Base-by-base conservation (phyloP, 768 basidiomycete species). In the Jaapia argillacea region DNA sequence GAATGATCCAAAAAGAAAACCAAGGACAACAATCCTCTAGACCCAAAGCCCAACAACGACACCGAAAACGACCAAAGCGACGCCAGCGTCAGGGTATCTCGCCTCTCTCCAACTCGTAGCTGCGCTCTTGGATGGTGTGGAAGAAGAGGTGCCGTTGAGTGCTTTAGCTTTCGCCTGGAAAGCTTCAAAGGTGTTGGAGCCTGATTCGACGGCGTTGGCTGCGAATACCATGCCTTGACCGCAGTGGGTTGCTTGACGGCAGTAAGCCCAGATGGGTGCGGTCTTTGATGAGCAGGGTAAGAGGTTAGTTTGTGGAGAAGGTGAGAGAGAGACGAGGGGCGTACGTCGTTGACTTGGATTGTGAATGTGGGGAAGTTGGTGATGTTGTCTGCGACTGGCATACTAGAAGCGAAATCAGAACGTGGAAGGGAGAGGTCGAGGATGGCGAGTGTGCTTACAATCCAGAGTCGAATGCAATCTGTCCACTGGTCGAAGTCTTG, bases 171-270 rank as follows among this genome's bases (percentile, higher is more conserved):
- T 59, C 2, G 63, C 63, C 40, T 64, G 45, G 66, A 78, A 80
- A 4, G 75, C 77, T 16, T 55, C 67, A 51, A 74, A 79, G 52
- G 55, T 75, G 49, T 75, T 72, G 18, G 68, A 46, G n/a, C 74
- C 67, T 2, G 59, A 48, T 48, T 72, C 73, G 24, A 66, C 60
- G 10, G 79, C 68, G 55, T 79, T 82, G 47, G 64, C 64, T 20
- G 72, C 57, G 58, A 78, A 78, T 40, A 79, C 75, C 79, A 79
- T 80, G 39, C 77, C 77, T 36, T 60, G 54, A 0, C 66, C 68
- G 52, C 78, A 79, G 55, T 81, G 78, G 35, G 51, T 57, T 2
- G 47, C 40, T 51, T 77, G 75, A 2, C 60, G 59, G 54, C 77
- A 78, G 60, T 69, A 77, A 2, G 59, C 70, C 77, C 74, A 79